Percentiles rank a stretch among this genome's conserved stretches.
Conservation (phyloP, 2,329 filamentous ascomycete genomes). For the Exutisphaerella laricina region DNA sequence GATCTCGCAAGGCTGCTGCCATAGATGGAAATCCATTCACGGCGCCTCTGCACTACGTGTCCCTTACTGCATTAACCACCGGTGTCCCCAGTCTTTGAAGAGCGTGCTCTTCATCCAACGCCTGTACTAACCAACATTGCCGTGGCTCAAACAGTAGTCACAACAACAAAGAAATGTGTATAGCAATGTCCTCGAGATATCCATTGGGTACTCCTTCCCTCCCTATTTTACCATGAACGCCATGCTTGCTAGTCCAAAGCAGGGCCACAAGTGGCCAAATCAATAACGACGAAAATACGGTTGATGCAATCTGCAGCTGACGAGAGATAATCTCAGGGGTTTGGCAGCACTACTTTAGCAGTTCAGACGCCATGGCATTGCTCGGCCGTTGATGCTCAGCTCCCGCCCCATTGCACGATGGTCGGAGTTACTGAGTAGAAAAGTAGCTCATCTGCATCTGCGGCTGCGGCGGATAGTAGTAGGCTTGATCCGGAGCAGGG, state of each 20-base stretch:
- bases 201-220: neutral
- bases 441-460: slow-evolving; percentile 6
- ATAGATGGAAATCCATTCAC: no score
- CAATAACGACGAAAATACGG: slow-evolving; percentile 5
- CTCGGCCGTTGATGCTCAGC: no score
- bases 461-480: slow-evolving; percentile 24
- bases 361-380: no score
- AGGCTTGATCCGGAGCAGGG: slow-evolving; percentile 21
- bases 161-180: neutral
- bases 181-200: no score
- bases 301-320: neutral
- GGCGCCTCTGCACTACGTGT: slow-evolving; percentile 1
- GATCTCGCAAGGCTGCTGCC: no score
- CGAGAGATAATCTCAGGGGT: neutral
- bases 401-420: no score
- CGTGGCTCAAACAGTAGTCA: neutral
- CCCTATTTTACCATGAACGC: slow-evolving; percentile 9
- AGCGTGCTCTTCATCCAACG: no score
- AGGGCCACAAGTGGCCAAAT: slow-evolving; percentile 8
- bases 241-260: slow-evolving; percentile 19
- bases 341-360: no score
- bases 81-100: no score
- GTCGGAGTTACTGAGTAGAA: no score
- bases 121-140: slow-evolving; percentile 2
- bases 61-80: neutral